Evolutionary conservation across 1,139 yeast species (phyloP).

Genomic region (Suhomyces anneliseae): DNA sequence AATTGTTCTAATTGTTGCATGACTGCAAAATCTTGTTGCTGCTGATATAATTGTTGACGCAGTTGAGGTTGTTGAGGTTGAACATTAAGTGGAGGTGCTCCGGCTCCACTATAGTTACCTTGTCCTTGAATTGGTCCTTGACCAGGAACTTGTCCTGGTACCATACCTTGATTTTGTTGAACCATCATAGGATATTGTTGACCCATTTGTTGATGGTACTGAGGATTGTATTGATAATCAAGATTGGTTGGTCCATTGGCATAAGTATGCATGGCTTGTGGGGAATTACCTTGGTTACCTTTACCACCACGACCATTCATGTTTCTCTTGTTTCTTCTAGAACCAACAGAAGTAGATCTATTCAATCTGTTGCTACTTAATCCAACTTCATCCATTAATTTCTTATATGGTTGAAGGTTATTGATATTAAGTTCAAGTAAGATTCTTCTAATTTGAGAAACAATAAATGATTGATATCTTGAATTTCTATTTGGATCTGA

Average conservation of each 20-base stretch:
- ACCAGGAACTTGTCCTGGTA: slow-evolving; percentile 2
- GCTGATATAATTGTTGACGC: slow-evolving; percentile 15
- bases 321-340: slow-evolving; percentile 24
- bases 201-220: slow-evolving; percentile 7
- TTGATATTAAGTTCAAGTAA: slow-evolving; percentile 57
- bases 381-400: slow-evolving; percentile 92
- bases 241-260: slow-evolving; percentile 3
- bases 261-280: slow-evolving; percentile 7
- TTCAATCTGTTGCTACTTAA: slow-evolving; percentile 44
- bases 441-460: slow-evolving; percentile 60
- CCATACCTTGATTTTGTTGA: slow-evolving; percentile 3
- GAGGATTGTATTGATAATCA: slow-evolving; percentile 6
- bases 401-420: slow-evolving; percentile 73
- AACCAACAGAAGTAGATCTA: slow-evolving; percentile 25
- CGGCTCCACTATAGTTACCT: not conserved
- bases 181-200: slow-evolving; percentile 7
- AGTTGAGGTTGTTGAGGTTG: slow-evolving; percentile 14
- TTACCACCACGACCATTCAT: slow-evolving; percentile 17
- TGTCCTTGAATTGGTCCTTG: not conserved
- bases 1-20: slow-evolving; percentile 53
- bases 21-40: slow-evolving; percentile 31
- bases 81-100: slow-evolving; percentile 6
- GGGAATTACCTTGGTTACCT: slow-evolving; percentile 7
- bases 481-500: slow-evolving; percentile 19
- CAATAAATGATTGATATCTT: slow-evolving; percentile 58